Evolutionary conservation across 2,329 filamentous ascomycete species (phyloP).

Genomic region (Diplocarpon rosae): DNA sequence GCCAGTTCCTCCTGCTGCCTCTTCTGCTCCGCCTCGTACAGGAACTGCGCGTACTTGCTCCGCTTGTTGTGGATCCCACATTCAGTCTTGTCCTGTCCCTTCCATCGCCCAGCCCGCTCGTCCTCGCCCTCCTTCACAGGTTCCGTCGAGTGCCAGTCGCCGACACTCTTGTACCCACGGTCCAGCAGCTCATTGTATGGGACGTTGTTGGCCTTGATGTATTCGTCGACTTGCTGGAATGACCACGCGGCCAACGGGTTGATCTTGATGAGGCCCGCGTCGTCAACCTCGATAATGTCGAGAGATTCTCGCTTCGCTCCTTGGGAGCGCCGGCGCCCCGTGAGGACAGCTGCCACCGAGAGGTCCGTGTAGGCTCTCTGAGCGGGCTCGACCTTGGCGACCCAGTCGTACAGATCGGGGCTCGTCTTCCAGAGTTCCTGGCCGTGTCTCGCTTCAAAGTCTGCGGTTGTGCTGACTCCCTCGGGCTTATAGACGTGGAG

Average conservation of each 20-base stretch:
- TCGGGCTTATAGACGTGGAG: constrained; percentile 87
- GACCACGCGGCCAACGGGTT: constrained; percentile 94
- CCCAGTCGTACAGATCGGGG: constrained; percentile 87
- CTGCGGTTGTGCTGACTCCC: constrained; percentile 56
- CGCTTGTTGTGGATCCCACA: constrained; percentile 98
- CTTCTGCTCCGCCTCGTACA: constrained; percentile 26
- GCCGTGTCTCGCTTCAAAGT: constrained; percentile 78
- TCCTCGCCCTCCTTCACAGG: constrained; percentile 87
- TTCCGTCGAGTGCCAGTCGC: constrained; percentile 95
- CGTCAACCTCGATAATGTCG: constrained; percentile 83
- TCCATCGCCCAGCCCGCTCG: constrained; percentile 93
- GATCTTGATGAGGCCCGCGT: constrained; percentile 86
- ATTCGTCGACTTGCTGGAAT: constrained; percentile 80
- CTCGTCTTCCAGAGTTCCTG: constrained; percentile 74
- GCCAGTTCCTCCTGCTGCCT: constrained; percentile 23
- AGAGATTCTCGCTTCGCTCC: constrained; percentile 85
- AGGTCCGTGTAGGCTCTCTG: constrained; percentile 83
- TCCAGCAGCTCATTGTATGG: constrained; percentile 91
- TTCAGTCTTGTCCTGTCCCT: constrained; percentile 90
- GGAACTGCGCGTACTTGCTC: constrained; percentile 78
- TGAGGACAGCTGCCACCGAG: constrained; percentile 80
- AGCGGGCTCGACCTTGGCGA: constrained; percentile 94
- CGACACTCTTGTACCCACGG: constrained; percentile 92
- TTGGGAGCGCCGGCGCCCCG: constrained; percentile 82
- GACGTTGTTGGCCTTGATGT: constrained; percentile 76